phyloP scores from a whole-genome alignment of 768 basidiomycete genomes.

The Mycena albidolilacea region DNA sequence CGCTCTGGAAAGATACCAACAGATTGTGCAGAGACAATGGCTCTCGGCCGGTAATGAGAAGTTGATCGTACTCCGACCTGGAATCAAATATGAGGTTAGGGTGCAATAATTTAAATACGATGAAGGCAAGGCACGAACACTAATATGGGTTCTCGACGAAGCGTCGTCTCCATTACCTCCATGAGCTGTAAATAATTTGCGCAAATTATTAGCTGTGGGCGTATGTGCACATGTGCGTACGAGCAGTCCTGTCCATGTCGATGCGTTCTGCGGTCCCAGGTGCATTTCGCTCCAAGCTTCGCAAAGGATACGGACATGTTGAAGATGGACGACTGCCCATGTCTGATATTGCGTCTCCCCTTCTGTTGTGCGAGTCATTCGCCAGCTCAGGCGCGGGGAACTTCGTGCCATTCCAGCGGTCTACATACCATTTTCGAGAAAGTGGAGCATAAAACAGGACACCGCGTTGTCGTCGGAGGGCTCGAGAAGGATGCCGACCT shows the following conservation, averaged over 20 bases:
- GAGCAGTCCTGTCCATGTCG: constrained; percentile 5
- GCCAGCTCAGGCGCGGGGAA: too few relatives aligned
- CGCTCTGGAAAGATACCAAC: background rate
- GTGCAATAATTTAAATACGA: background rate
- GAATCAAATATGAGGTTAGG: too few relatives aligned
- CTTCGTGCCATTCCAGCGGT: too few relatives aligned
- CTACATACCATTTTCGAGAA: constrained; percentile 8
- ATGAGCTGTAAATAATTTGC: background rate
- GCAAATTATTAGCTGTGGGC: background rate
- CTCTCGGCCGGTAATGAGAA: constrained; percentile 6
- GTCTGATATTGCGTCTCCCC: background rate
- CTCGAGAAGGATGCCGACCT: constrained; percentile 11
- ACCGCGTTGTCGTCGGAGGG: constrained; percentile 20
- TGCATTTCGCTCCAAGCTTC: background rate
- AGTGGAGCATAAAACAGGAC: constrained; percentile 12
- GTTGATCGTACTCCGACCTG: constrained; percentile 30
- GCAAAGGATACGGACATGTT: constrained; percentile 7
- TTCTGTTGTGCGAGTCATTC: background rate
- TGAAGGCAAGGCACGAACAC: background rate
- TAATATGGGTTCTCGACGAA: background rate
- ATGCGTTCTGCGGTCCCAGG: background rate
- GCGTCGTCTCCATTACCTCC: constrained; percentile 18
- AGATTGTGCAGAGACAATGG: constrained; percentile 11
- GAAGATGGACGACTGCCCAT: constrained; percentile 21
- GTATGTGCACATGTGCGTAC: background rate